phyloP scores from a whole-genome alignment of 805 yeast species.

The Ogataea philodendri region DNA sequence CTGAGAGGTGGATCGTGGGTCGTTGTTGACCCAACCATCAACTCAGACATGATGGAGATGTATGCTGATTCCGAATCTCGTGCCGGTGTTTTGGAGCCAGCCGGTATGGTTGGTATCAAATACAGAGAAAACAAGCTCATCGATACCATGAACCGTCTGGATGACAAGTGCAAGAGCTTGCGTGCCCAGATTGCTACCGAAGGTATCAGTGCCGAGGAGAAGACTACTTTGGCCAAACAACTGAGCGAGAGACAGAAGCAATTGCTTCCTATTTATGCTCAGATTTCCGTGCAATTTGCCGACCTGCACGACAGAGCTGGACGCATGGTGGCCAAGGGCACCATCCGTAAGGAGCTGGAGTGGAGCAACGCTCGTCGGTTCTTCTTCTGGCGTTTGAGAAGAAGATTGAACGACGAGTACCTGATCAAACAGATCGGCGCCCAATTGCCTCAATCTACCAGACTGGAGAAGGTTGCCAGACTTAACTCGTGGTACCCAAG shows the following conservation, averaged over 20 bases:
- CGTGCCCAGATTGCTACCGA: constrained; percentile 57
- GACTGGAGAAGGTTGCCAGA: constrained; percentile 83
- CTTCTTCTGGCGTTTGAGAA: constrained; percentile 98
- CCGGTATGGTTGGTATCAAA: constrained; percentile 98
- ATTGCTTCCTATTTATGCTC: constrained; percentile 84
- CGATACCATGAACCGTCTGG: constrained; percentile 90
- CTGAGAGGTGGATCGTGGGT: constrained; percentile 99
- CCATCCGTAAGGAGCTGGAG: constrained; percentile 77
- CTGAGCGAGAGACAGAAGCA: constrained; percentile 75
- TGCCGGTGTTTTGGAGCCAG: constrained; percentile 98
- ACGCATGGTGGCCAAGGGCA: constrained; percentile 95
- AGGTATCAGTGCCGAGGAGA: constrained; percentile 60
- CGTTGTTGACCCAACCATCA: constrained; percentile 97
- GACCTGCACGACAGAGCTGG: constrained; percentile 97
- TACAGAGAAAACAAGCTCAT: constrained; percentile 90
- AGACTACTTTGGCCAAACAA: constrained; percentile 59
- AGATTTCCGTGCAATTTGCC: constrained; percentile 92
- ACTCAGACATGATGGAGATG: constrained; percentile 98
- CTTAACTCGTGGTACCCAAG: constrained; percentile 83
- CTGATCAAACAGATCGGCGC: constrained; percentile 70
- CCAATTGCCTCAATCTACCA: constrained; percentile 50
- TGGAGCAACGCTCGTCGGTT: constrained; percentile 89
- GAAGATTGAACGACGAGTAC: constrained; percentile 92
- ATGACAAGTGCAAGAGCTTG: constrained; percentile 66
- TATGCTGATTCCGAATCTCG: constrained; percentile 94